Evolutionary conservation across 495 filamentous ascomycete species (phyloP).

Genomic region (Daldinia grandis): DNA sequence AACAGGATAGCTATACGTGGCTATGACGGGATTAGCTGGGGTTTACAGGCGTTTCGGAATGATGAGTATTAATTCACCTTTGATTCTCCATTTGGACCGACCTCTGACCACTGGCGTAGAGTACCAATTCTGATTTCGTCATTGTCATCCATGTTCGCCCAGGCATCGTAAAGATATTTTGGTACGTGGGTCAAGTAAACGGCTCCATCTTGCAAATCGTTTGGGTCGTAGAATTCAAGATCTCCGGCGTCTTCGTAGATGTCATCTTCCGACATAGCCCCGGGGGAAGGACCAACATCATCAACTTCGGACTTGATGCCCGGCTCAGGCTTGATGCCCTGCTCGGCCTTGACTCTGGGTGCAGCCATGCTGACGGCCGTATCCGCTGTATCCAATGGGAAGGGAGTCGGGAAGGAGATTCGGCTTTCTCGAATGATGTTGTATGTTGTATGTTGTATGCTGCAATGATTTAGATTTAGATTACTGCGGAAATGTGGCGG

Average conservation of each 20-base stretch:
- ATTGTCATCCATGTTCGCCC: conserved; percentile 60
- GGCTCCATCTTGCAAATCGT: conserved; percentile 51
- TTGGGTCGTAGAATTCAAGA: conserved; percentile 72
- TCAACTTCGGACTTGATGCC: conserved; percentile 76
- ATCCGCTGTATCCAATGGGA: conserved; percentile 4
- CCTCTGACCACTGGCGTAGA: conserved; percentile 68
- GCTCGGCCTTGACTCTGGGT: conserved; percentile 40
- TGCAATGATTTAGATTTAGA: not conserved
- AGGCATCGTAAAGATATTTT: conserved; percentile 78
- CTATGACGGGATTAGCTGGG: conserved; percentile 37
- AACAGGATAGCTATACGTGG: conserved; percentile 54
- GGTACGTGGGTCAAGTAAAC: conserved; percentile 82
- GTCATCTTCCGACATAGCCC: conserved; percentile 73
- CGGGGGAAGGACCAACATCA: conserved; percentile 62
- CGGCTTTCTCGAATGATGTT: conserved; percentile 4
- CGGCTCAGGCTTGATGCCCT: conserved; percentile 41
- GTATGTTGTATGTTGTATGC: not conserved
- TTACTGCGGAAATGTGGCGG: not conserved
- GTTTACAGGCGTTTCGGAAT: not conserved
- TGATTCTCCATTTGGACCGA: conserved; percentile 58
- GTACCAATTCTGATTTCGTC: conserved; percentile 75
- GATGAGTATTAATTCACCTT: conserved; percentile 51
- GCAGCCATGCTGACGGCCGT: conserved; percentile 36
- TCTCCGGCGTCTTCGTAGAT: conserved; percentile 90
- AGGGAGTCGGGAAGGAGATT: not conserved